phyloP scores from a whole-genome alignment of 2,329 filamentous ascomycete genomes.

The Penicillium sp. region DNA sequence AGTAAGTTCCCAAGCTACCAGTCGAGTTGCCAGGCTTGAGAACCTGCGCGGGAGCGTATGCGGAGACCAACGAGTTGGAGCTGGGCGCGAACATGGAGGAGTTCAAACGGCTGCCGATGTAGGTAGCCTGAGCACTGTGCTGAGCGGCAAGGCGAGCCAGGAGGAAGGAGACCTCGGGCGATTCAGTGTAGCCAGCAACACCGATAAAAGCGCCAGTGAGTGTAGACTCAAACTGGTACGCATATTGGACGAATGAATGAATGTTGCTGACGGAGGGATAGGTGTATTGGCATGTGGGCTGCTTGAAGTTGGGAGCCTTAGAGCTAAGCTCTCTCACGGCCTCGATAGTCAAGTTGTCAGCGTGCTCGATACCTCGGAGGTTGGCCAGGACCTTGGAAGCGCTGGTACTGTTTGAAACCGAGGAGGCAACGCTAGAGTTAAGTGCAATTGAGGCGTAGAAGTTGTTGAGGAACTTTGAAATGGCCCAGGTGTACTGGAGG shows the following conservation, averaged over 20 bases:
- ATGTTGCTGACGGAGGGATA: conserved; percentile 15
- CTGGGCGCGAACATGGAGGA: conserved; percentile 10
- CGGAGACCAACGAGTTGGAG: conserved; percentile 19
- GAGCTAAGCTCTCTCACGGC: conserved; percentile 21
- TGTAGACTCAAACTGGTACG: conserved; percentile 20
- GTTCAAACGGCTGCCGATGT: conserved; percentile 16
- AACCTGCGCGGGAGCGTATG: conserved; percentile 22
- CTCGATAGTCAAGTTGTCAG: conserved; percentile 23
- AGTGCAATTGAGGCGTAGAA: conserved; percentile 22
- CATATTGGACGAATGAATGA: conserved; percentile 17
- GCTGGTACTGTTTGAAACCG: conserved; percentile 17
- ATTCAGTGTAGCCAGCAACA: conserved; percentile 25
- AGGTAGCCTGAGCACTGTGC: conserved; percentile 22
- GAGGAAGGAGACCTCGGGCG: conserved; percentile 30
- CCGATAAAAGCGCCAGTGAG: conserved; percentile 25
- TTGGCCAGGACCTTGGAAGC: conserved; percentile 18
- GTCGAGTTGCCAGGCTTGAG: conserved; percentile 17
- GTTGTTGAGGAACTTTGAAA: conserved; percentile 22
- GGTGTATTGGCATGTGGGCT: conserved; percentile 22
- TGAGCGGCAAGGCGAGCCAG: conserved; percentile 26
- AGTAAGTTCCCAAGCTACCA: conserved; percentile 23
- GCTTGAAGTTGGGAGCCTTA: conserved; percentile 13
- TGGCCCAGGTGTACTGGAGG: conserved; percentile 21
- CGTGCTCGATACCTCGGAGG: conserved; percentile 22
- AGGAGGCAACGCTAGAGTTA: conserved; percentile 23